These are phyloP conservation scores for Pichia gijzeniarum DNA, from an alignment of 805 yeast genomes.

Conservation along the genomic window DNA sequence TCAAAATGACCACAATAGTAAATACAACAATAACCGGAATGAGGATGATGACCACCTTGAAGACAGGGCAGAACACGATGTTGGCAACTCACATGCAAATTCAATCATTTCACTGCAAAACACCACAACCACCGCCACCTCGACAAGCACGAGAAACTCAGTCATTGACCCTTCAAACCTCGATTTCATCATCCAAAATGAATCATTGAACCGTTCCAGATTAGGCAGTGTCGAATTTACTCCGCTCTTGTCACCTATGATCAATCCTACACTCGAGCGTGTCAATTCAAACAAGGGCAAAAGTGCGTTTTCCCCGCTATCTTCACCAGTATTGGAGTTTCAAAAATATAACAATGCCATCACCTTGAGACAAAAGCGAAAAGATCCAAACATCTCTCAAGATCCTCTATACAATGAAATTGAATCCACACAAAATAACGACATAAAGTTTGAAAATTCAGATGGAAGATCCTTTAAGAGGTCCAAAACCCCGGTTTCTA, in stretches of 20 bases:
- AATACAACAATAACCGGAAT: too few species aligned
- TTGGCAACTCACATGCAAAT: not conserved
- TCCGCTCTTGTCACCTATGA: constrained; percentile 68
- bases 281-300: constrained; percentile 13
- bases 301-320: constrained; percentile 41
- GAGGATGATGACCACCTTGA: too few species aligned
- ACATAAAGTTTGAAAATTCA: constrained; percentile 2
- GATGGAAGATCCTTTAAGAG: constrained; percentile 20
- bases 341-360: constrained; percentile 19
- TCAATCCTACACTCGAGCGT: constrained; percentile 45
- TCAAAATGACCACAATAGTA: too few species aligned
- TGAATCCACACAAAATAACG: not conserved
- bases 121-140: too few species aligned
- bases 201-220: not conserved
- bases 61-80: not conserved
- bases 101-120: too few species aligned
- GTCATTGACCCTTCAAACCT: constrained; percentile 1
- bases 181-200: not conserved
- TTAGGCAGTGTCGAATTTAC: constrained; percentile 37
- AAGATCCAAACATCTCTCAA: constrained; percentile 7
- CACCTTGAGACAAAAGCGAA: constrained; percentile 20
- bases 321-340: constrained; percentile 64
- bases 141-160: not conserved
- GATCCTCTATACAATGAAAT: too few species aligned
- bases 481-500: constrained; percentile 35